Conservation (phyloP, 108 stramenopile species). For the Schizochytrium sp. region DNA sequence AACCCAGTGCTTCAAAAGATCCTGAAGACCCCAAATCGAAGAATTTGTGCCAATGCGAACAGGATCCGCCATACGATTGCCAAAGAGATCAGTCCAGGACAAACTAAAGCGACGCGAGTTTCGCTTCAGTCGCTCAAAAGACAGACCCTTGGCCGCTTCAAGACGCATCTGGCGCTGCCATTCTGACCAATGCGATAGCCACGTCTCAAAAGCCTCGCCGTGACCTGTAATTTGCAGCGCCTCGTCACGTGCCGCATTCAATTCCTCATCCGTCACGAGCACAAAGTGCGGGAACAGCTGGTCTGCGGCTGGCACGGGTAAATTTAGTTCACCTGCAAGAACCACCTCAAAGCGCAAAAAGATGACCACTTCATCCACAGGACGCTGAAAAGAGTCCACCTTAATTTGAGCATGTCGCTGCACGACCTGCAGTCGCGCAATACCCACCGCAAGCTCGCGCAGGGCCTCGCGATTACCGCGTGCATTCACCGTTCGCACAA, state of each 20-base stretch:
- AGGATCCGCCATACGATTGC: not conserved
- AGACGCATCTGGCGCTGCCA: slow-evolving; percentile 16
- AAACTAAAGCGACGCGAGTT: not conserved
- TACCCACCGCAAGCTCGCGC: not conserved
- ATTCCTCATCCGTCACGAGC: not conserved
- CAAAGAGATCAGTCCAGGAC: not conserved
- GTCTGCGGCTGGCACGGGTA: not conserved
- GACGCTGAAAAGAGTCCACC: not conserved
- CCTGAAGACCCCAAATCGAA: not conserved
- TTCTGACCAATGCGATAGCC: not conserved
- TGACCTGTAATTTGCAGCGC: not conserved
- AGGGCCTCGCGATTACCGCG: not conserved
- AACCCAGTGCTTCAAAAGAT: not conserved
- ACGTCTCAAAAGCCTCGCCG: not conserved
- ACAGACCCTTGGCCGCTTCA: not conserved
- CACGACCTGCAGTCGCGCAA: not conserved
- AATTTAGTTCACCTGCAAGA: not conserved
- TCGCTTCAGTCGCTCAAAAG: not conserved
- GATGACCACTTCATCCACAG: not conserved
- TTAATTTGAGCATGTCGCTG: not conserved
- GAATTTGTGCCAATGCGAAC: not conserved
- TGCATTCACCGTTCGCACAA: not conserved
- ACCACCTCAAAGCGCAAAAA: slow-evolving; percentile 9
- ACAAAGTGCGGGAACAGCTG: not conserved
- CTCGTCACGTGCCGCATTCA: not conserved